Evolutionary conservation across 83 land plant genomes (phyloP).

Genomic region (Diphasiastrum complanatum): DNA sequence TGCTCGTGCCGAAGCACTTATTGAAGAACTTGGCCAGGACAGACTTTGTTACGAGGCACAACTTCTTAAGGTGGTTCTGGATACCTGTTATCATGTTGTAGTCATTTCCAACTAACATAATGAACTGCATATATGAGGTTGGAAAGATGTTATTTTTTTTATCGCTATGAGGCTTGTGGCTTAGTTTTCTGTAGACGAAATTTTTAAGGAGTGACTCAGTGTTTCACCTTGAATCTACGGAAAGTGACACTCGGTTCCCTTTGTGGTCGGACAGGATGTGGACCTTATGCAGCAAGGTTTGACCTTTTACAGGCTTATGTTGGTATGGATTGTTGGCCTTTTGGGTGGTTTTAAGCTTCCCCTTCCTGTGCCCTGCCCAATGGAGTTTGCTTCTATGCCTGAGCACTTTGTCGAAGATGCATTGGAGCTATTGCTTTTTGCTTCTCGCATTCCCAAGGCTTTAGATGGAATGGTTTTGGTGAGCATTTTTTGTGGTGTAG

Average conservation of each 20-base stretch:
- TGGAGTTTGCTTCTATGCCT: conserved; percentile 94
- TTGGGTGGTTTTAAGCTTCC: conserved; percentile 95
- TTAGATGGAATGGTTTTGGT: conserved; percentile 84
- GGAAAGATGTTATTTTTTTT: too few relatives aligned
- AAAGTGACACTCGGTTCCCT: not conserved
- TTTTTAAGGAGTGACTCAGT: too few relatives aligned
- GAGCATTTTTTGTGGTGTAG: not conserved
- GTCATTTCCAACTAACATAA: too few relatives aligned
- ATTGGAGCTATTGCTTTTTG: conserved; percentile 81
- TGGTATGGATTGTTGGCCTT: conserved; percentile 76
- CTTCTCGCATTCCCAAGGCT: conserved; percentile 77
- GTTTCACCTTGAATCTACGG: too few relatives aligned
- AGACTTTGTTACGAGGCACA: conserved; percentile 89
- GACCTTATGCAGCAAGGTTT: conserved; percentile 64
- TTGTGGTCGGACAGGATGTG: conserved; percentile 58
- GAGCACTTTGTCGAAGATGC: conserved; percentile 97
- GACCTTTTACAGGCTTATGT: conserved; percentile 68
- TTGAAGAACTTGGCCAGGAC: conserved; percentile 67
- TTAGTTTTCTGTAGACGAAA: too few relatives aligned
- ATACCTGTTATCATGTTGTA: too few relatives aligned
- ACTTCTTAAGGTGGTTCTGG: conserved; percentile 69
- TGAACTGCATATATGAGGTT: too few relatives aligned
- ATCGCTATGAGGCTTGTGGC: too few relatives aligned
- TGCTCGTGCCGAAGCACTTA: conserved; percentile 50
- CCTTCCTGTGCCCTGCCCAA: conserved; percentile 66